Percentiles rank a stretch among this genome's conserved stretches.
phyloP scores from a whole-genome alignment of 768 basidiomycete species.

The Dentipellis fragilis region DNA sequence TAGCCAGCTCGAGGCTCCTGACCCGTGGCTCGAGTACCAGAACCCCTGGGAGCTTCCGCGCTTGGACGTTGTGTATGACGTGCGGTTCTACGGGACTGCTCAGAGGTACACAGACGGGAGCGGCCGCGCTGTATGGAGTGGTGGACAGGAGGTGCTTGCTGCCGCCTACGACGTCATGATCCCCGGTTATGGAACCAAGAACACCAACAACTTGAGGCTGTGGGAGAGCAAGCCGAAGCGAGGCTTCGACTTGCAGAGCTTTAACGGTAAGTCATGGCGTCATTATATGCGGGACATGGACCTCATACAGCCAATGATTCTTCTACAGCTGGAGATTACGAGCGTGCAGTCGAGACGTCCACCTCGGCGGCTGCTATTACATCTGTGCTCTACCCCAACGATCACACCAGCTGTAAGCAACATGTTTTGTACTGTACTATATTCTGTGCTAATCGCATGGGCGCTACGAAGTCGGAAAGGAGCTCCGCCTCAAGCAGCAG shows the following conservation, averaged over 20 bases:
- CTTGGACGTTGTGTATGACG: conserved; percentile 73
- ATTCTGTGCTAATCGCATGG: neutral
- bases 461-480: conserved; percentile 57
- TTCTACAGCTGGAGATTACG: conserved; percentile 78
- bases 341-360: conserved; percentile 76
- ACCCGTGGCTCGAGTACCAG: conserved; percentile 83
- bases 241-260: conserved; percentile 88
- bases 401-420: conserved; percentile 49
- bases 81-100: conserved; percentile 84
- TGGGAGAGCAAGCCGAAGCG: conserved; percentile 85
- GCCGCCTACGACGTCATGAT: conserved; percentile 94
- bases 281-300: neutral
- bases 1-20: conserved; percentile 76
- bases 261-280: conserved; percentile 56
- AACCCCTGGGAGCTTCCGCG: conserved; percentile 88
- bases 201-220: conserved; percentile 81
- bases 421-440: neutral
- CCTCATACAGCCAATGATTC: neutral
- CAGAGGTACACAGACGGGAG: conserved; percentile 50
- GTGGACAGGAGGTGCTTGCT: conserved; percentile 90
- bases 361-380: conserved; percentile 93
- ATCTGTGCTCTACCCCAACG: conserved; percentile 92
- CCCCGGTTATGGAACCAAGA: conserved; percentile 76
- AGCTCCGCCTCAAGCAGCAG: conserved; percentile 89
- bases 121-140: conserved; percentile 59